phyloP scores from a whole-genome alignment of 768 basidiomycete species.

The Tulasnella sp. region DNA sequence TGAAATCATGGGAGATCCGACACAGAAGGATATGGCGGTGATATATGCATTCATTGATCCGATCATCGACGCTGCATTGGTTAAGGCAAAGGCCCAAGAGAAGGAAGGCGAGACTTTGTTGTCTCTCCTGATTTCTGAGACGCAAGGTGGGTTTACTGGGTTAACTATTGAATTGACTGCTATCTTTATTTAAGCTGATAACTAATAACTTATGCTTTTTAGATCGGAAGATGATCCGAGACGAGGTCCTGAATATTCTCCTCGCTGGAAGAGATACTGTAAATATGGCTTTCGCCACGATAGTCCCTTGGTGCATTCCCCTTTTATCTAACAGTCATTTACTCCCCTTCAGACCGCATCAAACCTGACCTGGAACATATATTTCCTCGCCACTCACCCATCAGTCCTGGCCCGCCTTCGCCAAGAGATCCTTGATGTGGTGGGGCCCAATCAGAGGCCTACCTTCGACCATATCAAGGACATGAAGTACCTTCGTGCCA shows the following conservation, averaged over 20 bases:
- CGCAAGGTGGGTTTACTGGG: slow-evolving; percentile 38
- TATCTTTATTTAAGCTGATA: too few species aligned
- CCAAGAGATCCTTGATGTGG: slow-evolving; percentile 37
- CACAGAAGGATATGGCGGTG: slow-evolving; percentile 28
- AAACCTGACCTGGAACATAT: slow-evolving; percentile 42
- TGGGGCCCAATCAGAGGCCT: slow-evolving; percentile 37
- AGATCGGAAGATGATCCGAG: slow-evolving; percentile 62
- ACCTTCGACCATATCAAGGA: slow-evolving; percentile 45
- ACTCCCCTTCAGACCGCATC: slow-evolving; percentile 34
- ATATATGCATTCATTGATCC: slow-evolving; percentile 47
- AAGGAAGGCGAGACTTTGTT: slow-evolving; percentile 61
- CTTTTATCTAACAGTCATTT: too few species aligned
- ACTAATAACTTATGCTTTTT: too few species aligned
- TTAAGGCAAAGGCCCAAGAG: too few species aligned
- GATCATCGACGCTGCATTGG: slow-evolving; percentile 44
- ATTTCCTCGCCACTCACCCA: slow-evolving; percentile 46
- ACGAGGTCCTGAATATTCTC: slow-evolving; percentile 67
- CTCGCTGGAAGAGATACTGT: slow-evolving; percentile 72
- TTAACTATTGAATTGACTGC: not conserved
- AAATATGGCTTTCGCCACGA: slow-evolving; percentile 19
- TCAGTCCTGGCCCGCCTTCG: slow-evolving; percentile 37
- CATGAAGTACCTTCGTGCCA: slow-evolving; percentile 56
- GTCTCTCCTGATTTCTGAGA: slow-evolving; percentile 54
- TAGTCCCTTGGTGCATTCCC: too few species aligned
- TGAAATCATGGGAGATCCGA: slow-evolving; percentile 35